phyloP scores from a whole-genome alignment of 805 yeast species.

The Alloascoidea hylecoeti region DNA sequence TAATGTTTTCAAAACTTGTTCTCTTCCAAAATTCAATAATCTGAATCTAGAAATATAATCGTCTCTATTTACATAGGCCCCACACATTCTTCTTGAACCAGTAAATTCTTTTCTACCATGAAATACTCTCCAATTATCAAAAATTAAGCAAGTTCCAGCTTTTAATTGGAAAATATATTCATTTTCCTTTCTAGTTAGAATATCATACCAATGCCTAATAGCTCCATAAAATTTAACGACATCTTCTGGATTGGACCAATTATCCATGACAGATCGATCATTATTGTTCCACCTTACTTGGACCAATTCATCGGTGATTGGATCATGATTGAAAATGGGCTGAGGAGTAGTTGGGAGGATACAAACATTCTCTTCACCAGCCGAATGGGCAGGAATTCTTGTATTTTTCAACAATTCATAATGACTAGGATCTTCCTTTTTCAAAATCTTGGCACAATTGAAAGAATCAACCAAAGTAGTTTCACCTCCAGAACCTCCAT shows the following conservation, averaged over 20 bases:
- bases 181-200: constrained; percentile 33
- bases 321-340: constrained; percentile 39
- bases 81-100: constrained; percentile 59
- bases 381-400: constrained; percentile 58
- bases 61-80: constrained; percentile 57
- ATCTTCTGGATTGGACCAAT: constrained; percentile 24
- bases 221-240: constrained; percentile 43
- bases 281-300: constrained; percentile 64
- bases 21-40: constrained; percentile 32
- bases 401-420: constrained; percentile 32
- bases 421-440: constrained; percentile 31
- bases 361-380: constrained; percentile 52
- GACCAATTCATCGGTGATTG: constrained; percentile 29
- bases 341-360: constrained; percentile 41
- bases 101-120: constrained; percentile 56
- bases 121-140: constrained; percentile 62
- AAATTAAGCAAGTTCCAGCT: constrained; percentile 55
- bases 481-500: constrained; percentile 54
- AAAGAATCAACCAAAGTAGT: constrained; percentile 58
- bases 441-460: constrained; percentile 37
- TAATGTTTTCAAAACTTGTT: constrained; percentile 19
- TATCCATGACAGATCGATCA: constrained; percentile 49
- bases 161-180: constrained; percentile 38
- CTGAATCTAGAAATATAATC: constrained; percentile 39
- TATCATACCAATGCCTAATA: constrained; percentile 37